phyloP scores from a whole-genome alignment of 768 basidiomycete species.

The Leccinellum luteum region DNA sequence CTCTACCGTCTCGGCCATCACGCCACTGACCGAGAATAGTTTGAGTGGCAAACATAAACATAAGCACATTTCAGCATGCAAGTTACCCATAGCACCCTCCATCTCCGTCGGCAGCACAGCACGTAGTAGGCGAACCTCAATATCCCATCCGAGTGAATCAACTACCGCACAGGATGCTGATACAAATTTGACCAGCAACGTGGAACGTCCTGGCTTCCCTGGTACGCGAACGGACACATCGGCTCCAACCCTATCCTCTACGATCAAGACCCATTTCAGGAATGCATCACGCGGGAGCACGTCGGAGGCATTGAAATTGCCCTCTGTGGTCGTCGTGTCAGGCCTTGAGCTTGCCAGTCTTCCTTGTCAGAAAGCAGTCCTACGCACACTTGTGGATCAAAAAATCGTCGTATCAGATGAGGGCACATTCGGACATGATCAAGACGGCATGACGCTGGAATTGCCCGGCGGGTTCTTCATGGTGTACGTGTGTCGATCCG shows the following conservation, averaged over 20 bases:
- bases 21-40: constrained; percentile 16
- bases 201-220: constrained; percentile 11
- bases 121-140: constrained; percentile 26
- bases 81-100: constrained; percentile 13
- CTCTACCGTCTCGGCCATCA: constrained; percentile 23
- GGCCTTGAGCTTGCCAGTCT: constrained; percentile 63
- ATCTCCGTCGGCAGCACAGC: constrained; percentile 19
- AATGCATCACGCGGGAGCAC: constrained; percentile 15
- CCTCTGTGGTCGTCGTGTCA: constrained; percentile 63
- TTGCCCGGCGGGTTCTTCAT: constrained; percentile 65
- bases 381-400: constrained; percentile 49
- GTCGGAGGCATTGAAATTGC: constrained; percentile 36
- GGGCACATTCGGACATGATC: constrained; percentile 17
- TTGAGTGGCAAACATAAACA: constrained; percentile 16
- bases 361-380: constrained; percentile 56
- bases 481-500: constrained; percentile 68
- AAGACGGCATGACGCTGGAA: constrained; percentile 31
- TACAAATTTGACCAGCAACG: background rate
- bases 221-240: constrained; percentile 17
- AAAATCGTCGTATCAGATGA: constrained; percentile 42
- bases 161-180: constrained; percentile 15
- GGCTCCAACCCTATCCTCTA: constrained; percentile 12
- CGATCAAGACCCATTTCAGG: constrained; percentile 6
- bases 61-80: constrained; percentile 16
- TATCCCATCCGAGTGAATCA: constrained; percentile 21